A percentile compares a stretch with the other conserved stretches of the same genome.
Conservation (phyloP, 208 protist species). For the Porcisia deanei region DNA sequence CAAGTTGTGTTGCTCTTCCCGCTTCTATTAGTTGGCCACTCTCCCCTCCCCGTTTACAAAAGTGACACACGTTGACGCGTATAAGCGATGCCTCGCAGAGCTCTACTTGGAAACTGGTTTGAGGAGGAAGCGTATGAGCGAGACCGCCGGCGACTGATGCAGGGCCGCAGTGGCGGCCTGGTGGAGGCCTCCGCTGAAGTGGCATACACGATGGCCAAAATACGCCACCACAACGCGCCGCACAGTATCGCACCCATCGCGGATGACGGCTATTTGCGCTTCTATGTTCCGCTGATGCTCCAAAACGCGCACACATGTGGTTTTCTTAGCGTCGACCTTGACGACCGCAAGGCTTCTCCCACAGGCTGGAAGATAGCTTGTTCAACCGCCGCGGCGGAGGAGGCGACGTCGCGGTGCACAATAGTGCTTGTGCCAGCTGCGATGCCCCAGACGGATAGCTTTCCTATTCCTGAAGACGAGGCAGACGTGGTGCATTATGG, state of each 20-base stretch:
- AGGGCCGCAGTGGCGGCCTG: slow-evolving; percentile 56
- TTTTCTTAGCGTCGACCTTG: slow-evolving; percentile 83
- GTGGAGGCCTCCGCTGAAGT: slow-evolving; percentile 66
- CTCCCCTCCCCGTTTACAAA: background rate
- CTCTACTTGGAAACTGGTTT: slow-evolving; percentile 85
- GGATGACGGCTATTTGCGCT: slow-evolving; percentile 71
- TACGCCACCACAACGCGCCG: slow-evolving; percentile 82
- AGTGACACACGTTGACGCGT: slow-evolving; percentile 6
- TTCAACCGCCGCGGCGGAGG: slow-evolving; percentile 52
- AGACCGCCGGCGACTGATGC: slow-evolving; percentile 74
- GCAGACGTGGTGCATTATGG: slow-evolving; percentile 89
- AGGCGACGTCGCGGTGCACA: slow-evolving; percentile 70
- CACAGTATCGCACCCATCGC: slow-evolving; percentile 46
- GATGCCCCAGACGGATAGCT: slow-evolving; percentile 68
- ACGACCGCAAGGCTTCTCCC: slow-evolving; percentile 51
- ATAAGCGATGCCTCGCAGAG: slow-evolving; percentile 56
- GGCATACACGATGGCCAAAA: slow-evolving; percentile 65
- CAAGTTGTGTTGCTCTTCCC: background rate
- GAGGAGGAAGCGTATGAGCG: slow-evolving; percentile 83
- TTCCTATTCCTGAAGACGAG: slow-evolving; percentile 73
- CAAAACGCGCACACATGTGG: slow-evolving; percentile 79
- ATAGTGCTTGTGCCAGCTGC: slow-evolving; percentile 73
- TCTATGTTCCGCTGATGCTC: slow-evolving; percentile 80
- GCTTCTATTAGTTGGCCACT: background rate
- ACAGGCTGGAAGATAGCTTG: slow-evolving; percentile 74